phyloP scores from a whole-genome alignment of 2,329 filamentous ascomycete genomes.

The Gliomastix tumulicola region DNA sequence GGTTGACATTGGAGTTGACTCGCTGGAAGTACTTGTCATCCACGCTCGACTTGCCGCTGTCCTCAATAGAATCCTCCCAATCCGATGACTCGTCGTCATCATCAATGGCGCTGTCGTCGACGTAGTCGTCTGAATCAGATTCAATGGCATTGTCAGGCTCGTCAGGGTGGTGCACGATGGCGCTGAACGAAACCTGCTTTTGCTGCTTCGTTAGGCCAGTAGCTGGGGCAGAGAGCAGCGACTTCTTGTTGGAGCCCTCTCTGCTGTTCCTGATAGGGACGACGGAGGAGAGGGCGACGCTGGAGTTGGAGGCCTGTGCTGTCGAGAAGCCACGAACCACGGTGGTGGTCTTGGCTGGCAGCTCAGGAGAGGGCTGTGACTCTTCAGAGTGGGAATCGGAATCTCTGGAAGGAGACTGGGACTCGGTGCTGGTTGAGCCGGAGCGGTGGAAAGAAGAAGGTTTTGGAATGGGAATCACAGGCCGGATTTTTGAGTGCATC shows the following conservation, averaged over 20 bases:
- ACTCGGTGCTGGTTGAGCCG: constrained; percentile 33
- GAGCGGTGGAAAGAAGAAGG: constrained; percentile 24
- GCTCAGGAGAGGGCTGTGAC: constrained; percentile 19
- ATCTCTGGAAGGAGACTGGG: constrained; percentile 51
- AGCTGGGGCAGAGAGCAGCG: constrained; percentile 36
- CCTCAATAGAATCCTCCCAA: constrained; percentile 64
- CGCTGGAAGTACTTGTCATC: constrained; percentile 83
- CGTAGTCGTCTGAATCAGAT: constrained; percentile 58
- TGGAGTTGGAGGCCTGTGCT: constrained; percentile 50
- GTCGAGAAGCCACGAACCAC: constrained; percentile 84
- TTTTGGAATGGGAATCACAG: too few relatives aligned
- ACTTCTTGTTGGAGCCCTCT: constrained; percentile 65
- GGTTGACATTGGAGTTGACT: constrained; percentile 78
- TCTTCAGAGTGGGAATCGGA: constrained; percentile 37
- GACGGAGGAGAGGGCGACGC: constrained; percentile 28
- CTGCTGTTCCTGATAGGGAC: constrained; percentile 42
- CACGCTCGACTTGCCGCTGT: constrained; percentile 76
- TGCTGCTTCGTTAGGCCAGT: constrained; percentile 42
- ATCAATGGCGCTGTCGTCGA: constrained; percentile 78
- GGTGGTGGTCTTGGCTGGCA: constrained; percentile 36
- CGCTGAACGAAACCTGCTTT: constrained; percentile 79
- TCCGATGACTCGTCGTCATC: constrained; percentile 59
- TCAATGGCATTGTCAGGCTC: constrained; percentile 47
- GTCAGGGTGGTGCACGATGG: constrained; percentile 64
- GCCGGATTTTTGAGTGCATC: too few relatives aligned